Conservation (phyloP, 768 basidiomycete genomes). For the Mycena pura region DNA sequence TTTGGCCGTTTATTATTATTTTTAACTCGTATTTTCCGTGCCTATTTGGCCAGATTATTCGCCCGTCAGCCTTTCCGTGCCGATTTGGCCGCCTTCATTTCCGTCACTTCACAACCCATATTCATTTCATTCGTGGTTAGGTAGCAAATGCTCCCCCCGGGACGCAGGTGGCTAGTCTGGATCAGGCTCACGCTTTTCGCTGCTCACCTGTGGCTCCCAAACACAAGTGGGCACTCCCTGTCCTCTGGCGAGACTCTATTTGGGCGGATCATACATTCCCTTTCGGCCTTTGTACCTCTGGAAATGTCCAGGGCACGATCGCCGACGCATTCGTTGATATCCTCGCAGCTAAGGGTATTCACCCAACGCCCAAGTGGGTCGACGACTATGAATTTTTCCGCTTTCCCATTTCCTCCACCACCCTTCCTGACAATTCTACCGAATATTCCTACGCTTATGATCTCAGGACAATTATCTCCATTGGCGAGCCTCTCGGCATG, state of each 20-base stretch:
- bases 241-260: not conserved
- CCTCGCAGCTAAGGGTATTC: constrained; percentile 10
- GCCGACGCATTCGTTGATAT: not conserved
- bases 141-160: no score
- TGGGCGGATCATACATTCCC: not conserved
- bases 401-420: constrained; percentile 15
- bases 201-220: no score
- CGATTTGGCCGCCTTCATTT: no score
- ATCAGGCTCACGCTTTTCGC: no score
- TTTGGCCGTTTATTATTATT: no score
- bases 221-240: no score
- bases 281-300: not conserved
- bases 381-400: constrained; percentile 36
- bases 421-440: not conserved
- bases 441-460: not conserved
- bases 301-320: not conserved
- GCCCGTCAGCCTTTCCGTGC: no score
- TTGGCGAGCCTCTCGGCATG: not conserved
- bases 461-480: not conserved
- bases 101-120: no score
- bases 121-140: no score
- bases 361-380: constrained; percentile 33
- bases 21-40: no score
- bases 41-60: no score
- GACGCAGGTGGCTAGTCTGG: no score